Conservation (phyloP, 2,329 filamentous ascomycete species). For the Trichophyton mentagrophytes region DNA sequence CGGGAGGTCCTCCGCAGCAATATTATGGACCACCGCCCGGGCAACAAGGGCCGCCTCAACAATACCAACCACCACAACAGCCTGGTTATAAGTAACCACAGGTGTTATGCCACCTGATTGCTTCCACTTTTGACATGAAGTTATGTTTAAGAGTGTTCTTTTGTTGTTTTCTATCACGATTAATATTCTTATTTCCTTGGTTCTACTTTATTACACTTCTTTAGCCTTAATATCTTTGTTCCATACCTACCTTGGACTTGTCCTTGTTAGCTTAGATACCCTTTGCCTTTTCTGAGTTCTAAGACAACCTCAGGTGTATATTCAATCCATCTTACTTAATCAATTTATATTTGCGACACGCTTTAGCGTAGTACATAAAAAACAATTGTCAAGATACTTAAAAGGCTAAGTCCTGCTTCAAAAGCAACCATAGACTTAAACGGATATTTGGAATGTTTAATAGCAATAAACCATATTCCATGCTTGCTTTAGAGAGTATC, state of each 20-base stretch:
- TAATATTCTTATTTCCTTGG: neutral
- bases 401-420: neutral
- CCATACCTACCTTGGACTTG: neutral
- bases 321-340: neutral
- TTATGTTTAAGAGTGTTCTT: neutral
- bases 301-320: neutral
- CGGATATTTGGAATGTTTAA: neutral
- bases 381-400: neutral
- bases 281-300: neutral
- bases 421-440: neutral
- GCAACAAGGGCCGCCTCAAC: neutral
- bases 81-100: constrained; percentile 8
- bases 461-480: constrained; percentile 1
- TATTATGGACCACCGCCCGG: constrained; percentile 5
- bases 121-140: neutral
- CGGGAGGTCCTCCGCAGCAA: neutral
- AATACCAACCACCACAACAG: constrained; percentile 7
- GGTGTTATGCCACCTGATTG: neutral
- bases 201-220: neutral
- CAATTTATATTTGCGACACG: neutral
- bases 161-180: too few species aligned
- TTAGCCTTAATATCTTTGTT: neutral
- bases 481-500: constrained; percentile 2
- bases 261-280: neutral
- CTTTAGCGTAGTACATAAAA: neutral